Evolutionary conservation across 2,329 filamentous ascomycete genomes (phyloP), one percentile per base, ranked within the genome.

Genomic region (Ceratocystis harringtonii): DNA sequence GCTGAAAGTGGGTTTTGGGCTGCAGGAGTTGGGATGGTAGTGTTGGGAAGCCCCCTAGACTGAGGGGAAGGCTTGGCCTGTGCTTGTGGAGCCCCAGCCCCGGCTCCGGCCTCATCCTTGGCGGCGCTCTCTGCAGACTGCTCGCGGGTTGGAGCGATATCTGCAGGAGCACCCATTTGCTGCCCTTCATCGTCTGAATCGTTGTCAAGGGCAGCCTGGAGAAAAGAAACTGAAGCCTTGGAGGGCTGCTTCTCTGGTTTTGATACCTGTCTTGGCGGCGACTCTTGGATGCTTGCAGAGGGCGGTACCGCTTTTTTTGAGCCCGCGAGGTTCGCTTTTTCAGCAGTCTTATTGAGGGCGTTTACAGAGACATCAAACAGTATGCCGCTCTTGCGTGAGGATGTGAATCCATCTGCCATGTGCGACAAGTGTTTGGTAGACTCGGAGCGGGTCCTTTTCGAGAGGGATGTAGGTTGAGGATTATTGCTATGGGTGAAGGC

Each of bases 151-250:
- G 43, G 41, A 30, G 44, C 22, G 15, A 22, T 19, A 5, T 58
- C 61, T 22, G 25, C 55, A 19, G 5, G 19, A 8, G 17, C 4
- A 19, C 3, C 57, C n/a, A 10, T 32, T 6, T 58, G 32, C 4
- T 65, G 58, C 6, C 64, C 64, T 6, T 67, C 58, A 5, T 64
- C 62, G 12, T 61, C 57, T 36, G 30, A 22, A 15, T 64, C 62
- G 45, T 64, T 57, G 10, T 64, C 65, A 12, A 67, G 62, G 25
- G 61, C 63, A 30, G 66, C 63, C 50, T 65, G 55, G 10, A 50
- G 32, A 41, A 64, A 61, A 1, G 50, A 58, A 25, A 65, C 55
- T 4, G 58, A 30, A 25, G 43, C 36, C n/a, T 48, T 36, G 19
- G 32, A 6, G 22, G 45, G n/a, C 32, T 36, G 32, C 45, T 28